Evolutionary conservation across 2,329 filamentous ascomycete genomes (phyloP), one percentile per base, ranked within the genome.

Genomic region (Dothistroma septosporum): DNA sequence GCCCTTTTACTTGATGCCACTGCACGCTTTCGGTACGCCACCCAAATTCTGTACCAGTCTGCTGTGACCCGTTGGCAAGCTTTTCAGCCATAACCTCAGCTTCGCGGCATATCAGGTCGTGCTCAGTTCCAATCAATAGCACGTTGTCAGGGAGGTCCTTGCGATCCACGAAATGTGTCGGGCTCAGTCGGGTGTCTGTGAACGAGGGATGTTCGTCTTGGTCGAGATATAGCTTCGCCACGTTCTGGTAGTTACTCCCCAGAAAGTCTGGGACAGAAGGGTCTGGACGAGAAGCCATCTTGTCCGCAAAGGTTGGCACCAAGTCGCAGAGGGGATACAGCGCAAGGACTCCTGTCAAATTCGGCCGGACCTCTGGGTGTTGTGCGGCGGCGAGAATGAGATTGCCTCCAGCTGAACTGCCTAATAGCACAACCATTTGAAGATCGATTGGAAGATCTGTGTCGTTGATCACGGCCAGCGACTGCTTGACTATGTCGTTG

Each of bases 381-480:
- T 82, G 79, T 14, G 74, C 67, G 0, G 75, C 76, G 7, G 74
- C 69, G 0, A 83, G 70, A 0, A 76, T 66, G 0, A 84, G 72
- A 66, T 82, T 83, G 1, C 76, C 82, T 28, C 82, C 82, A 0
- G 82, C 81, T 35, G 79, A 81, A 70, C 80, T 83, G 10, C 82
- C 82, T 1, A 72, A 76, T 0, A 84, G 62, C 0, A 76, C 76
- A 4, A 83, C 73, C 22, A 71, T 70, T 2, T 64, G 56, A 8
- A 67, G 64, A 68, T 84, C 79, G 63, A 83, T 75, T 2, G 80
- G 80, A 0, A 85, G 74, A 0, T 71, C 66, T 0, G 66, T 31
- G 68, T 84, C 80, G 7, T 70, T 67, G 10, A 83, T 73, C 11
- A 80, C 71, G 10, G 76, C 76, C 21, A 71, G 63, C 59, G 76